phyloP scores from a whole-genome alignment of 2,329 filamentous ascomycete genomes.

The Endocalyx cinctus region DNA sequence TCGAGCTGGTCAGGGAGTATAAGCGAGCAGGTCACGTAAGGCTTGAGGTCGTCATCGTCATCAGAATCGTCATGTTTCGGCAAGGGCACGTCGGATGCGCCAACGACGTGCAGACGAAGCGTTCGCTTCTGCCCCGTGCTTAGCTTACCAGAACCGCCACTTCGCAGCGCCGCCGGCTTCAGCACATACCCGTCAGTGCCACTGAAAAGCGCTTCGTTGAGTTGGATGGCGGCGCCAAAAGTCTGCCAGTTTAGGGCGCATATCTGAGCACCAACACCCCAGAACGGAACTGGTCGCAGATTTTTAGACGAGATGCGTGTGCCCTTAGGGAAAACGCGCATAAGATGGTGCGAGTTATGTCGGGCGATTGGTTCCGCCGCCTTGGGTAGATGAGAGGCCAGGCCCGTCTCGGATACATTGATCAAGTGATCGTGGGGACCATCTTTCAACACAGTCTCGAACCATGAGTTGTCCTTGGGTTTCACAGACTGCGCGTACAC shows the following conservation, averaged over 20 bases:
- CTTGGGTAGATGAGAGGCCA: constrained; percentile 46
- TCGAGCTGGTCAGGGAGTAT: constrained; percentile 51
- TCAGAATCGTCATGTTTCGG: constrained; percentile 39
- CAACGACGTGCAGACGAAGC: constrained; percentile 55
- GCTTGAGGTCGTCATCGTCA: constrained; percentile 50
- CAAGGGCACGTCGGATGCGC: constrained; percentile 57
- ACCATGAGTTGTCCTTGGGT: constrained; percentile 63
- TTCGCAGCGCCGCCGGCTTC: constrained; percentile 57
- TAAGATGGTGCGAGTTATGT: constrained; percentile 63
- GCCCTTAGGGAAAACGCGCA: constrained; percentile 67
- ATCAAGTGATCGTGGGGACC: constrained; percentile 31
- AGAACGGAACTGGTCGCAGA: constrained; percentile 58
- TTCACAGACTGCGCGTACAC: constrained; percentile 69
- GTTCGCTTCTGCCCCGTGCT: constrained; percentile 41
- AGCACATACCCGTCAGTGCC: constrained; percentile 62
- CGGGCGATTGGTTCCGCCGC: constrained; percentile 43
- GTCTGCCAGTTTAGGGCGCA: constrained; percentile 68
- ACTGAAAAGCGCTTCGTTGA: constrained; percentile 64
- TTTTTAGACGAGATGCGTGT: constrained; percentile 64
- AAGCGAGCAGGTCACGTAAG: constrained; percentile 62
- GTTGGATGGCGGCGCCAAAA: constrained; percentile 60
- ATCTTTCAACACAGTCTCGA: constrained; percentile 38
- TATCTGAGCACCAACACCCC: constrained; percentile 64
- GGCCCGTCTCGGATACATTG: constrained; percentile 62
- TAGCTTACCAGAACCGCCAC: constrained; percentile 48